Conservation (phyloP, 805 yeast species). For the Metschnikowia cubensis region DNA sequence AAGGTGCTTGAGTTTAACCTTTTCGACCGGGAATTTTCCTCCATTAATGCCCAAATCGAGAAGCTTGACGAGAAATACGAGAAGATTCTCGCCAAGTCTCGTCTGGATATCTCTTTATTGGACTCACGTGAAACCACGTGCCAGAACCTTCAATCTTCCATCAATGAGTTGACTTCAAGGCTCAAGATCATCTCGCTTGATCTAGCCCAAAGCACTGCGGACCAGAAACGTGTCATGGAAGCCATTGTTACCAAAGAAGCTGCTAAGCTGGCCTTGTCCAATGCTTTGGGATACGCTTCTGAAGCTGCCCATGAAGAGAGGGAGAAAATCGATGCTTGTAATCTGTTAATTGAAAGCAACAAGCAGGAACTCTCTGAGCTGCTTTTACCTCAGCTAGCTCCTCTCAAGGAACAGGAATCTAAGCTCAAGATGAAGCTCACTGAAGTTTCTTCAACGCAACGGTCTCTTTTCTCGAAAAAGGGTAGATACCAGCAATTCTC, state of each 20-base stretch:
- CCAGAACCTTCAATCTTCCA: conserved; percentile 40
- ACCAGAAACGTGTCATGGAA: conserved; percentile 46
- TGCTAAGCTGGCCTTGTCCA: conserved; percentile 39
- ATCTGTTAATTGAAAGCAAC: conserved; percentile 30
- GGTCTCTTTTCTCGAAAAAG: conserved; percentile 63
- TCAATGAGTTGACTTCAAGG: conserved; percentile 45
- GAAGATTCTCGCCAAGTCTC: conserved; percentile 48
- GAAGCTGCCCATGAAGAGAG: conserved; percentile 26
- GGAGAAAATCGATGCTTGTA: conserved; percentile 19
- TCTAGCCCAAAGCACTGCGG: conserved; percentile 47
- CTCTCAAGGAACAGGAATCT: conserved; percentile 39
- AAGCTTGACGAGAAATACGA: conserved; percentile 56
- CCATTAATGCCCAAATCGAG: conserved; percentile 57
- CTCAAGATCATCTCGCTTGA: conserved; percentile 56
- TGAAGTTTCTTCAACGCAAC: conserved; percentile 48
- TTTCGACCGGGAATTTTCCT: conserved; percentile 70
- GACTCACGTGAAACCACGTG: conserved; percentile 57
- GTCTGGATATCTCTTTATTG: conserved; percentile 49
- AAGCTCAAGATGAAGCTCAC: conserved; percentile 36
- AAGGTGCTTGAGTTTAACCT: conserved; percentile 72
- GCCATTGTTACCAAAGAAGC: conserved; percentile 49
- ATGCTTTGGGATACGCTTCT: conserved; percentile 28
- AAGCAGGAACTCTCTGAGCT: conserved; percentile 37
- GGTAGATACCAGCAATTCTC: conserved; percentile 62
- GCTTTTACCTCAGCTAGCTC: conserved; percentile 23